A percentile compares a stretch with the other conserved stretches of the same genome.
Conservation (phyloP, 129 eudicot genomes). For the Arctium lappa region DNA sequence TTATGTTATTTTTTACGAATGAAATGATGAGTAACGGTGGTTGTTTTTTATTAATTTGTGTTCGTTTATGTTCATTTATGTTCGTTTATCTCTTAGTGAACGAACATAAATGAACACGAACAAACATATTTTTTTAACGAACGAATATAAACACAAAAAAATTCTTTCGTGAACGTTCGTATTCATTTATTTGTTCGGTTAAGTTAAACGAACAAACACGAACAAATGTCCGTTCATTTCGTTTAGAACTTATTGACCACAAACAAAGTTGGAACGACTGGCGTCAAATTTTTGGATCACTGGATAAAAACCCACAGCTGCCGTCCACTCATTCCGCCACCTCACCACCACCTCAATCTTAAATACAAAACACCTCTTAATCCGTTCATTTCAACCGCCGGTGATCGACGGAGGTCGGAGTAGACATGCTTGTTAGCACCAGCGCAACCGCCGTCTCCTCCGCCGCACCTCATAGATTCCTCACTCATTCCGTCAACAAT, state of each 20-base stretch:
- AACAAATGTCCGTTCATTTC: too few species aligned
- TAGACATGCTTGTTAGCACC: conserved; percentile 46
- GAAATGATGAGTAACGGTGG: too few species aligned
- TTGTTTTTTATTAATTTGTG: too few species aligned
- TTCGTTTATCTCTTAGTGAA: too few species aligned
- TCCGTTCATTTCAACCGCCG: conserved; percentile 9
- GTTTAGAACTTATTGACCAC: background rate
- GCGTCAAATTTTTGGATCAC: conserved; percentile 1
- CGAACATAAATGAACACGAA: too few species aligned
- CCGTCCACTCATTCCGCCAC: conserved; percentile 37
- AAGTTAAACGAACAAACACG: too few species aligned
- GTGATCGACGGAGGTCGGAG: conserved; percentile 1
- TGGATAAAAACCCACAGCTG: conserved; percentile 10
- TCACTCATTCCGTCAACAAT: conserved; percentile 6
- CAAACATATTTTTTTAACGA: too few species aligned
- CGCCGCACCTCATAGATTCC: conserved; percentile 22
- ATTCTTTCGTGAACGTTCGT: too few species aligned
- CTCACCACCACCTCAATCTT: conserved; percentile 10
- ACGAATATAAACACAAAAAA: too few species aligned
- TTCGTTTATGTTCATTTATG: too few species aligned
- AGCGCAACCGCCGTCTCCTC: conserved; percentile 44
- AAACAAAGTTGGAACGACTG: background rate
- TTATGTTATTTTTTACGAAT: too few species aligned
- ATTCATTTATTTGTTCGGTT: too few species aligned
- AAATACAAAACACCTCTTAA: background rate